phyloP scores from a whole-genome alignment of 345 rosid species.

The Citrus unshiu region DNA sequence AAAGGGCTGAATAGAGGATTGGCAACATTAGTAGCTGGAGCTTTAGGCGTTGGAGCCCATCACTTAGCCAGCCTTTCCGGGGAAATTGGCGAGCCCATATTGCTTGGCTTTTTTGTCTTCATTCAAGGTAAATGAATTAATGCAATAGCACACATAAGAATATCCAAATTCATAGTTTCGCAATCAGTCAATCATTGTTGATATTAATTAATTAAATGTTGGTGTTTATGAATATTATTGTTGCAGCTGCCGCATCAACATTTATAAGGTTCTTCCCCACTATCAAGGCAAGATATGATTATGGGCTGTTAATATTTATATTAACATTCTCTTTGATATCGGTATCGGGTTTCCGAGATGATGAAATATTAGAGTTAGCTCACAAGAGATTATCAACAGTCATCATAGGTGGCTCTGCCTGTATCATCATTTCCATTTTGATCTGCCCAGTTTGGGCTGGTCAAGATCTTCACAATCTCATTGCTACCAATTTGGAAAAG shows the following conservation, averaged over 20 bases:
- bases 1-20: conserved; percentile 65
- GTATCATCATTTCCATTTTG: conserved; percentile 42
- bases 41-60: conserved; percentile 67
- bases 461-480: conserved; percentile 52
- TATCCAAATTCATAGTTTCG: background rate
- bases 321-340: conserved; percentile 72
- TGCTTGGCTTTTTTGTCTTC: conserved; percentile 67
- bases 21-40: conserved; percentile 68
- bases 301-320: conserved; percentile 68
- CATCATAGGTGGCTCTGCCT: conserved; percentile 51
- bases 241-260: conserved; percentile 57
- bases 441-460: conserved; percentile 77
- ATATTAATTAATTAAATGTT: background rate
- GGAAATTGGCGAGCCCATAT: conserved; percentile 49
- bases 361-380: conserved; percentile 45
- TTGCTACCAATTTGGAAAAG: conserved; percentile 47
- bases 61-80: conserved; percentile 57
- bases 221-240: background rate
- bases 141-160: no score
- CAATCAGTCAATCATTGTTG: background rate
- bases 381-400: conserved; percentile 62
- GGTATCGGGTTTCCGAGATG: conserved; percentile 60
- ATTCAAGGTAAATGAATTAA: conserved; percentile 35
- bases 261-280: conserved; percentile 70
- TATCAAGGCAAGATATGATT: conserved; percentile 82